Base-by-base conservation (phyloP, 768 basidiomycete species). In the Rhizopogon sp. region DNA sequence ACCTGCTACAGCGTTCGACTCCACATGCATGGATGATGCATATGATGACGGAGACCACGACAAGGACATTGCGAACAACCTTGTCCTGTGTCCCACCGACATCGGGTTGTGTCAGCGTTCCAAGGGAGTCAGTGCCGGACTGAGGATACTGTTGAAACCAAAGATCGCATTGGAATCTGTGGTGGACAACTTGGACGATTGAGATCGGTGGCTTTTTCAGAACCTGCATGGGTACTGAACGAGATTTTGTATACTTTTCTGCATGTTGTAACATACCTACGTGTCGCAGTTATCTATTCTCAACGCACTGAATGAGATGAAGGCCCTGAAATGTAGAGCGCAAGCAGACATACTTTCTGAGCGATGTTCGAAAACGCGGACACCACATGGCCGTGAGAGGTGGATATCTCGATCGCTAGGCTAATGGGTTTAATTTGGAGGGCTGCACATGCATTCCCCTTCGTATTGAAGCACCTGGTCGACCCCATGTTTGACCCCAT, bases 111-210 rank as follows among this genome's bases (percentile, higher is more conserved):
- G 67, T 51, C 68, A 72, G 57, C 63, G 59, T 57, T 63, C 64
- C 47, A 66, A 60, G 22, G 29, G 64, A 9, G 60, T 43, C 14
- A 62, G 29, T 62, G 62, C 59, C 16, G 63, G 65, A 22, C 62
- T 58, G 7, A 73, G 63, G 59, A 58, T 69, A 31, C n/a, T 74
- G 40, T 61, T 74, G 13, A 74, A 70, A 52, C 71, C 72, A 28
- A 73, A 74, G 62, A 70, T 74, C 11, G 73, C 71, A 4, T 64
- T 74, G 28, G 72, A 74, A 54, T 72, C 71, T 1, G 59, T 72
- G 41, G 58, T 72, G 17, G 64, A 72, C 31, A 67, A 68, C 39
- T 52, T 73, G 64, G 69, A 71, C 5, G 67, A 69, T 20, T 71
- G 53, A 66, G 33, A 37, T 49, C 14, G 20, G 14, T 33, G 11